Evolutionary conservation across 2,329 filamentous ascomycete genomes (phyloP).

Genomic region (Nemania serpens): DNA sequence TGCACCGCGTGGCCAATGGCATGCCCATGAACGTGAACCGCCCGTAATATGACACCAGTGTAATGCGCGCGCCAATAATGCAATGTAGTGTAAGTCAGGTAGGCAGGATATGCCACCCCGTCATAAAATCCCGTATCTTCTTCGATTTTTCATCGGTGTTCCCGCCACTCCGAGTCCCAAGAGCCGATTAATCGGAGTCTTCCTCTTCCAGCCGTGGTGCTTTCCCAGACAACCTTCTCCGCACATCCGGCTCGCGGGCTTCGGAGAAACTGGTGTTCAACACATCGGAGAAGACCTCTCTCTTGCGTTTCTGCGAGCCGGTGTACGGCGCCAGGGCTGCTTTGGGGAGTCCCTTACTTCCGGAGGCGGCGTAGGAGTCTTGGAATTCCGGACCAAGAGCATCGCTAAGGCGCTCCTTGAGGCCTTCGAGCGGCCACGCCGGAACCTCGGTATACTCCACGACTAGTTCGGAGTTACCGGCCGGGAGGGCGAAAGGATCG

Average conservation of each 20-base stretch:
- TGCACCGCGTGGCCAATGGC: neutral
- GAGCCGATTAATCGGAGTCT: no score
- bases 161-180: no score
- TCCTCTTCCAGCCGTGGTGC: no score
- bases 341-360: no score
- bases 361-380: no score
- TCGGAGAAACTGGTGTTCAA: slow-evolving; percentile 42
- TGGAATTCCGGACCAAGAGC: slow-evolving; percentile 53
- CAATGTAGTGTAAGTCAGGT: neutral
- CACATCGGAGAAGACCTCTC: slow-evolving; percentile 38
- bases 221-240: no score
- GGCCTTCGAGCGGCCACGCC: slow-evolving; percentile 59
- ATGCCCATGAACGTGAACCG: neutral
- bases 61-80: slow-evolving; percentile 3
- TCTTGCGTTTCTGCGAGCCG: slow-evolving; percentile 34
- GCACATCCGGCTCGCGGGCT: slow-evolving; percentile 27
- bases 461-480: slow-evolving; percentile 44
- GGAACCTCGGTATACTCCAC: slow-evolving; percentile 56
- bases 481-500: slow-evolving; percentile 49
- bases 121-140: no score
- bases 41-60: neutral
- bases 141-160: no score
- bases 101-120: no score
- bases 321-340: no score
- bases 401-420: slow-evolving; percentile 59